These are phyloP conservation scores for Isatis tinctoria DNA, from an alignment of 345 rosid genomes.

Conservation along the genomic window DNA sequence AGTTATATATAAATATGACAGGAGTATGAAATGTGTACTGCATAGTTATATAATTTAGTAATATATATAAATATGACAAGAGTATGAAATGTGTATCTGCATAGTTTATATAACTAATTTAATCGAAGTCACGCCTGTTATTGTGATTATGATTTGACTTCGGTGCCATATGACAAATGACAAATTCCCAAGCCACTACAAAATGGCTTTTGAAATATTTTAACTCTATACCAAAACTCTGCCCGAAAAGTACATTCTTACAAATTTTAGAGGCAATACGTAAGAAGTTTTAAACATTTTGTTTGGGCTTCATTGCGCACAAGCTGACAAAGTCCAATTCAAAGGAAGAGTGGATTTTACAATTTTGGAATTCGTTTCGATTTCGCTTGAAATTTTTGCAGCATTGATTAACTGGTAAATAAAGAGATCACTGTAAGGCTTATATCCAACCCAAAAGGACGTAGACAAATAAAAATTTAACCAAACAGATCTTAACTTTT, in stretches of 20 bases:
- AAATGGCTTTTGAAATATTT: background rate
- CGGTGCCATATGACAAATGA: slow-evolving; percentile 20
- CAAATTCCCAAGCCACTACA: slow-evolving; percentile 24
- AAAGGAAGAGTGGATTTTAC: background rate
- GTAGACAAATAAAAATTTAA: background rate
- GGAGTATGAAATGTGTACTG: background rate
- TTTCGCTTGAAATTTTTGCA: background rate
- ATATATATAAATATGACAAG: background rate
- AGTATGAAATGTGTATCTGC: background rate
- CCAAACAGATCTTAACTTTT: background rate
- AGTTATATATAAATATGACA: background rate
- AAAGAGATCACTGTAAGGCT: background rate
- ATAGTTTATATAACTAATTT: background rate
- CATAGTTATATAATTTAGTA: no score
- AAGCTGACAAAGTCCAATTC: background rate
- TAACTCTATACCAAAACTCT: background rate
- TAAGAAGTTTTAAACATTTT: background rate
- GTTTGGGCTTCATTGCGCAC: background rate
- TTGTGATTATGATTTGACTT: slow-evolving; percentile 10
- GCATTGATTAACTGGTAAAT: background rate
- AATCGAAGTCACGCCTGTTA: background rate
- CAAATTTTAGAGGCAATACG: background rate
- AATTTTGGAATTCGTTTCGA: background rate
- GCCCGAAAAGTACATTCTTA: background rate
- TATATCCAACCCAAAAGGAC: background rate